A percentile compares a stretch with the other conserved stretches of the same genome.
phyloP scores from a whole-genome alignment of 2,329 filamentous ascomycete species.

The Pseudopyricularia cyperi region DNA sequence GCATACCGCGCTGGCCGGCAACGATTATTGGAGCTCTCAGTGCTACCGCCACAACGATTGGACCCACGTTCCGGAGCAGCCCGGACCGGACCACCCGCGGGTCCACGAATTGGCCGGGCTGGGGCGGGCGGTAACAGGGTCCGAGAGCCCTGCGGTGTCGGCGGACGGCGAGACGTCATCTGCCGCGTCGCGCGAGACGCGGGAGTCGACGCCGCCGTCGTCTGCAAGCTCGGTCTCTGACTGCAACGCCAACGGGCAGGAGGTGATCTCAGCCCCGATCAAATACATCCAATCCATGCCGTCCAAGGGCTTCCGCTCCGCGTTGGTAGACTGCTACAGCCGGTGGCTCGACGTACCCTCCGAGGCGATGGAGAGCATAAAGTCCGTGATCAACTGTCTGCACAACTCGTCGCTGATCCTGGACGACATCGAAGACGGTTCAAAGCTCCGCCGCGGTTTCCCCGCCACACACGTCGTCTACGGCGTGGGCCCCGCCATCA shows the following conservation, averaged over 20 bases:
- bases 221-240: neutral
- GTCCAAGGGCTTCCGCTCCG: conserved; percentile 12
- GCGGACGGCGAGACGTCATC: neutral
- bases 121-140: neutral
- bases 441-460: conserved; percentile 17
- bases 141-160: neutral
- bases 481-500: conserved; percentile 21
- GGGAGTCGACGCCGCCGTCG: neutral
- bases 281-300: conserved; percentile 14
- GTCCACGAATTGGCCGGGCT: neutral
- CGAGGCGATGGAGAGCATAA: conserved; percentile 10
- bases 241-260: neutral
- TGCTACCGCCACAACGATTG: neutral
- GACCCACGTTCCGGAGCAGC: neutral
- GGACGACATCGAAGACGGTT: conserved; percentile 25
- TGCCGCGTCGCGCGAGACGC: neutral
- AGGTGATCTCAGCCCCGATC: conserved; percentile 6
- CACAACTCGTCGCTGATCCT: conserved; percentile 21
- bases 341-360: conserved; percentile 14
- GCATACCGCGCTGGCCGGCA: neutral
- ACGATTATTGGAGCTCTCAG: neutral
- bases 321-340: conserved; percentile 15
- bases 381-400: conserved; percentile 12
- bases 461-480: conserved; percentile 22
- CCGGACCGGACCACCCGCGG: neutral